Conservation (phyloP, 345 rosid species). For the Anastatica hierochuntica region DNA sequence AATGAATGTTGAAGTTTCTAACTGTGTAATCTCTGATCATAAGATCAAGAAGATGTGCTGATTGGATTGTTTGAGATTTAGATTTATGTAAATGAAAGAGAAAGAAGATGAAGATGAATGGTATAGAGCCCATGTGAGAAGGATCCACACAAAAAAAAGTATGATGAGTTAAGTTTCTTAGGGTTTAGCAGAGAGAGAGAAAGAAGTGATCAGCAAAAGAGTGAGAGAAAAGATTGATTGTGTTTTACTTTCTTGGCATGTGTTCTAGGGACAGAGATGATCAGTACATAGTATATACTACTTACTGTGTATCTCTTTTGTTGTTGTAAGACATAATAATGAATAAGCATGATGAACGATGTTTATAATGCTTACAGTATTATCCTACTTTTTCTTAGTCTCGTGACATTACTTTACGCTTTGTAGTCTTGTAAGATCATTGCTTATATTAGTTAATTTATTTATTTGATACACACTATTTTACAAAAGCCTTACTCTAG, state of each 20-base stretch:
- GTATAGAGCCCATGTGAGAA: constrained; percentile 24
- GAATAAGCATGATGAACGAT: constrained; percentile 24
- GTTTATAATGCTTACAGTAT: constrained; percentile 15
- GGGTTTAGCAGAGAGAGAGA: not conserved
- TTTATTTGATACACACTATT: not conserved
- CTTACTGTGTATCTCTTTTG: not conserved
- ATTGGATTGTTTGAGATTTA: constrained; percentile 46
- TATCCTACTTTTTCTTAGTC: constrained; percentile 13
- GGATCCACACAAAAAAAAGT: constrained; percentile 10
- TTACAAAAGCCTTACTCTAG: not conserved
- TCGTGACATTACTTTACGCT: constrained; percentile 22
- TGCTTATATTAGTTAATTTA: not conserved
- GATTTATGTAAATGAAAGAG: constrained; percentile 14
- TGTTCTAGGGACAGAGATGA: constrained; percentile 23
- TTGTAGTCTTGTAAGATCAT: constrained; percentile 21
- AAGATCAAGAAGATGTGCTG: constrained; percentile 61
- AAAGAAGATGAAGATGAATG: constrained; percentile 18
- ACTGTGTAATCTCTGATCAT: constrained; percentile 73
- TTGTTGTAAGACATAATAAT: constrained; percentile 21
- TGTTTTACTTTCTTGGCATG: constrained; percentile 27
- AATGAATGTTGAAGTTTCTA: constrained; percentile 41
- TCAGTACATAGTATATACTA: constrained; percentile 19
- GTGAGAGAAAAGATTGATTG: constrained; percentile 12
- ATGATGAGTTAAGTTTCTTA: not conserved
- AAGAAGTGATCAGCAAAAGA: constrained; percentile 6